Evolutionary conservation across 352 stramenopile genomes (phyloP), one percentile per base, ranked within the genome.

Genomic region (Globisporangium takayamanum): DNA sequence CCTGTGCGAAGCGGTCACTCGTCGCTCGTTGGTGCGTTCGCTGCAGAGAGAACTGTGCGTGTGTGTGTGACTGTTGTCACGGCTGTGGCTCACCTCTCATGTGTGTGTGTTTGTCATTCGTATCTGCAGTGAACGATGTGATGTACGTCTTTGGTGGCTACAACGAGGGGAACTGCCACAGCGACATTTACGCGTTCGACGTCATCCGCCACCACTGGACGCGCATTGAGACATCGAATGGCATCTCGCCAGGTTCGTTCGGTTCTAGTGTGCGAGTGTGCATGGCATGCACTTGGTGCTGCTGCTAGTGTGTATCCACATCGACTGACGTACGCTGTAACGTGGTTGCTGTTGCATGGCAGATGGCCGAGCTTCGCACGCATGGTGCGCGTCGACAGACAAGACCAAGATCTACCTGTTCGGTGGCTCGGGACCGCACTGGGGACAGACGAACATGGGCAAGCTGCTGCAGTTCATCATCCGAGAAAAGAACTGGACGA

Each of bases 121-220:
- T 56, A 3, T 18, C 28, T 30, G 28, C 54, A 90, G 82, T 92
- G 30, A 78, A 67, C 20, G 76, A 87, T 61, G 74, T 78, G 57
- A 92, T 90, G 83, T 92, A 89, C 57, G 71, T 90, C 28, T 92
- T 92, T 57, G 83, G 83, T 22, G 83, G 83, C 20, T 92, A 92
- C 77, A 90, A 92, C 64, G 80, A 92, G 69, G 83, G 83, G 44
- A 88, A 89, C 65, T 92, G 83, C 59, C 80, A 92, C 77, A 88
- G 88, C 62, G 80, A 92, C 68, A 80, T 92, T 49, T 90, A 90
- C 57, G 78, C 80, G 37, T 92, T 92, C 50, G 79, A 92, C 48
- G 53, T 92, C 44, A 62, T 88, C n/a, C 83, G 74, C 28, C 83
- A 92, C 65, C 78, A 90, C 58, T 92, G 83, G 83, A 67, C 75